Conservation (phyloP, 345 rosid species). For the Acer yangbiense region DNA sequence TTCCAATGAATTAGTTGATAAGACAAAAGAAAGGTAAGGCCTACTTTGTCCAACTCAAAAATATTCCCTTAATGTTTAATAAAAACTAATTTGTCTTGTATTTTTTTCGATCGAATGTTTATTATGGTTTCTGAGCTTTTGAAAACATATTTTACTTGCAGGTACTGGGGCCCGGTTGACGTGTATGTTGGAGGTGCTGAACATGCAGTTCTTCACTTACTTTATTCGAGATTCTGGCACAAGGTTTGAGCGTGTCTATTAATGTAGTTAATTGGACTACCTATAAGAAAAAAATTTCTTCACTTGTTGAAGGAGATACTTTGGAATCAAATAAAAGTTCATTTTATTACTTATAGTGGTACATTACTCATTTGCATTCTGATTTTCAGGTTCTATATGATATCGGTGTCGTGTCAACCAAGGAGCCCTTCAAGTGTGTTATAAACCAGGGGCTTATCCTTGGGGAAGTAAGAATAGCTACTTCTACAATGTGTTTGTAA, state of each 20-base stretch:
- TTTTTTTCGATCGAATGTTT: not conserved
- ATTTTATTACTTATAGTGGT: slow-evolving; percentile 7
- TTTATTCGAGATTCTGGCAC: slow-evolving; percentile 98
- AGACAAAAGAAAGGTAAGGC: slow-evolving; percentile 75
- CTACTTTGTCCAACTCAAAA: not conserved
- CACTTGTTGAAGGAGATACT: not conserved
- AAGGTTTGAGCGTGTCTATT: slow-evolving; percentile 49
- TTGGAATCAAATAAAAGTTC: not conserved
- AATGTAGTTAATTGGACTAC: not conserved
- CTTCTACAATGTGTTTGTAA: slow-evolving; percentile 2
- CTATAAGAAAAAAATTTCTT: not conserved
- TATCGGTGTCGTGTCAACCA: slow-evolving; percentile 86
- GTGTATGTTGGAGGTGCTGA: slow-evolving; percentile 97
- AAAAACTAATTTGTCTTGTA: not conserved
- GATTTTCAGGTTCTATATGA: slow-evolving; percentile 81
- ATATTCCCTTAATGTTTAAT: not conserved
- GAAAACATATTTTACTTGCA: slow-evolving; percentile 25
- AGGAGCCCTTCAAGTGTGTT: slow-evolving; percentile 95
- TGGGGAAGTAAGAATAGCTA: slow-evolving; percentile 69
- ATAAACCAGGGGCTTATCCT: slow-evolving; percentile 98
- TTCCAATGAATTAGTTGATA: slow-evolving; percentile 70
- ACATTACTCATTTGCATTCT: slow-evolving; percentile 8
- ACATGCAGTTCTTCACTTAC: slow-evolving; percentile 95
- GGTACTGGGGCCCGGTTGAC: slow-evolving; percentile 97
- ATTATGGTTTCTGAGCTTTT: slow-evolving; percentile 9